A percentile compares a stretch with the other conserved stretches of the same genome.
phyloP scores from a whole-genome alignment of 1,284 basidiomycete genomes.

The Cryptococcus floricola region DNA sequence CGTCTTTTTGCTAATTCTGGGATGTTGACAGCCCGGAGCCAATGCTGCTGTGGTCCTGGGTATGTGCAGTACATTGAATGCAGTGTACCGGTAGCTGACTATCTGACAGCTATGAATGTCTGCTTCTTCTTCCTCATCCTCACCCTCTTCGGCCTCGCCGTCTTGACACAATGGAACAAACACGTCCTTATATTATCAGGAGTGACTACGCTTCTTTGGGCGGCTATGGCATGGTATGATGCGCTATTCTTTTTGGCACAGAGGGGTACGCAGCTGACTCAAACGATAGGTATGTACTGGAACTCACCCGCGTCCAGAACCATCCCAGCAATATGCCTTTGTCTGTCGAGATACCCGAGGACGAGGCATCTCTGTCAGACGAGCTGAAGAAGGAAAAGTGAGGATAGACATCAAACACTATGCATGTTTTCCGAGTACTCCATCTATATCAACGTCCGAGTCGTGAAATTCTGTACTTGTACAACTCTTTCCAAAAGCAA shows the following conservation, averaged over 20 bases:
- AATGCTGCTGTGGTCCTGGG: conserved; percentile 42
- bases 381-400: background rate
- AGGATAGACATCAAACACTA: background rate
- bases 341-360: conserved; percentile 4
- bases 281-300: conserved; percentile 41
- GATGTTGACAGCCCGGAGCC: conserved; percentile 35
- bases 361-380: background rate
- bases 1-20: background rate
- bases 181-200: conserved; percentile 40
- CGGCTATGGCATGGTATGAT: conserved; percentile 41
- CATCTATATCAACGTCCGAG: too few species aligned
- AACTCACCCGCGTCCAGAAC: conserved; percentile 37
- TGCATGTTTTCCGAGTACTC: background rate
- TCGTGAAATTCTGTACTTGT: too few species aligned
- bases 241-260: too few species aligned
- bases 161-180: conserved; percentile 42
- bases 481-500: too few species aligned
- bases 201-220: conserved; percentile 38
- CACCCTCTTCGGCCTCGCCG: conserved; percentile 38
- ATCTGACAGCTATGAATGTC: conserved; percentile 44
- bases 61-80: conserved; percentile 6
- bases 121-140: conserved; percentile 46
- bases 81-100: background rate
- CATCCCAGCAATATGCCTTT: conserved; percentile 42
- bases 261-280: background rate